Evolutionary conservation across 2,329 filamentous ascomycete species (phyloP), one percentile per base, ranked within the genome.

Genomic region (Botryotinia globosa): DNA sequence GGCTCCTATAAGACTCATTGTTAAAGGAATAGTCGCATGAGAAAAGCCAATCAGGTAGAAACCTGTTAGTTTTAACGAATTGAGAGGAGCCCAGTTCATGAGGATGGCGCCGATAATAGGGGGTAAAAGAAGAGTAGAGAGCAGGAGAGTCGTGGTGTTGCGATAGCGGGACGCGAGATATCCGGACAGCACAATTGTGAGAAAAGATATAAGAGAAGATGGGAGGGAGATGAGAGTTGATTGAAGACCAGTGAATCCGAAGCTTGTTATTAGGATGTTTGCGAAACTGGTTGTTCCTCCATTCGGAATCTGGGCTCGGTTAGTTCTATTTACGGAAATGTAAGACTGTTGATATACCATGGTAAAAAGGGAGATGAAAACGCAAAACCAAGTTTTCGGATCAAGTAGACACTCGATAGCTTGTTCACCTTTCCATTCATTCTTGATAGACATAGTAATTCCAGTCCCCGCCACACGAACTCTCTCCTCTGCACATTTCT

Each of bases 261-360:
- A 82, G 29, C 79, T 78, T n/a, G 80, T 81, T 69, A 83, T 77
- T 1, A 81, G 79, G 3, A 82, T 82, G 77, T 89, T 90, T 59
- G 85, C 86, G 65, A 90, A 90, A 76, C 85, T 88, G 76, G 87
- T 86, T 0, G 87, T 88, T 37, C 89, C 88, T 45, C 76, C 88
- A 74, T 90, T 91, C 58, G 89, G 88, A 0, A 74, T 58, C 69
- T 72, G 45, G 34, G 59, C 37, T 42, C 25, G 22, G 58, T 63
- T 44, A 9, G 8, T n/a, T 16, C 2, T 44, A 0, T 22, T 29
- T 10, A 1, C n/a, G n/a, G 14, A 66, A n/a, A 18, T 32, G 32
- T 22, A 16, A 37, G 16, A 25, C 25, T 32, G 4, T 39, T 45
- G 8, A 58, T 10, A 8, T 54, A 66, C 68, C 69, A 88, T 86